Base-by-base conservation (phyloP, 1,139 yeast genomes). In the Candida sp. region DNA sequence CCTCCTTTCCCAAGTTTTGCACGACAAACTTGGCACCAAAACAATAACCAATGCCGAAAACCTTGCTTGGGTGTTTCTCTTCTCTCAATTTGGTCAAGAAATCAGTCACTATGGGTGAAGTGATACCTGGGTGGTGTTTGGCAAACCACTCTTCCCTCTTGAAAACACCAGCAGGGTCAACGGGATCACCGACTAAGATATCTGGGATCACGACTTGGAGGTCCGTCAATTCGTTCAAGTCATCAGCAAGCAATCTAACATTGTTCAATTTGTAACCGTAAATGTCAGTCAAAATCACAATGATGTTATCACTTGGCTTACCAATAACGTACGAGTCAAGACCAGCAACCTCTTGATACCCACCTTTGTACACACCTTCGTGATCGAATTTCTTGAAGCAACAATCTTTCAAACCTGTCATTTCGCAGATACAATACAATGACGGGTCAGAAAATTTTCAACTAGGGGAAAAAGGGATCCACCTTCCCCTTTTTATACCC, bases 121-220 rank as follows among this genome's bases (percentile, higher is more conserved):
- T 80, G 27, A 67, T 63, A 12, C 75, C 86, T 3, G 77, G 66
- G 5, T 69, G 49, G 70, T 90, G 96, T 2, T 68, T 30, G 22
- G 28, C 44, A 41, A 41, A 41, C 71, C 4, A 63, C 63, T 31
- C 81, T 55, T 96, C 96, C 90, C 1, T 57, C 55, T 7, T 54
- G 54, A 42, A 80, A 58, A 44, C 72, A 76, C 17, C 46, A 44
- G 25, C 43, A 1, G 41, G 44, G 1, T 42, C 47, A 39, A 75
- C 66, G 35, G 78, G 71, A 49, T 88, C 94, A 35, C 81, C 83
- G 34, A 78, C 64, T 58, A 89, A 77, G 53, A 89, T 77, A 65
- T 90, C 97, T n/a, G 96, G 96, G 40, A 88, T 70, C 49, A 87
- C 70, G 0, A 88, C 94, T 40, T 77, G 79, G 71, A 78, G 88